Base-by-base conservation (phyloP, 345 rosid genomes). In the Gynandropsis gynandra region DNA sequence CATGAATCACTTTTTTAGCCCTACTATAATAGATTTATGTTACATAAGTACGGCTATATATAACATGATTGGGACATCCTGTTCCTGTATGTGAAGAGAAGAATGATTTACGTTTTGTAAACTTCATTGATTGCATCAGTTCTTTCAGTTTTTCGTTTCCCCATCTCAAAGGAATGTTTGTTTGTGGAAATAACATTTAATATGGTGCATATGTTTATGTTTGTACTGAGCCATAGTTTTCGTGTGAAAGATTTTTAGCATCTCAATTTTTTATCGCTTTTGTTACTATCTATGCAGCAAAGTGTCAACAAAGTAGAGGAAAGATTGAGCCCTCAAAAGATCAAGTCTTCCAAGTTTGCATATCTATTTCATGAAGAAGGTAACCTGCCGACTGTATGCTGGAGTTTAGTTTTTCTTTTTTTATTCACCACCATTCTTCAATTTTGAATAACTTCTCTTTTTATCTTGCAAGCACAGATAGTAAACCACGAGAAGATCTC, bases 341-440 rank as follows among this genome's bases (percentile, higher is more conserved):
- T 55, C 50, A 77, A 75, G 27, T 85, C 94, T 68, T 92, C 99
- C 54, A 92, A 78, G 74, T 92, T 92, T 59, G 90, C 90, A 47
- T 82, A 70, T 59, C 81, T 87, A 77, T 92, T 92, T 76, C 58
- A 68, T 47, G 95, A 92, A 75, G 95, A 80, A 74, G 99, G 99
- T 92, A 66, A 60, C 40, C 21, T 13, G 36, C 39, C 29, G 21
- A 47, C 42, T 37, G 41, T 55, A 17, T 42, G 52, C 56, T 38
- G 41, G 34, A 34, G 19, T 48, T 47, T 55, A 34, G 17, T 21
- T 42, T 53, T 41, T 36, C 40, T 36, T n/a, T n/a, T 36, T 9
- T 10, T 36, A 24, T 36, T n/a, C 17, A 10, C 21, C 42, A 11
- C 43, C 44, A 18, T 50, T 13, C 3, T 3, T 37, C 31, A 31